Evolutionary conservation across 768 basidiomycete genomes (phyloP).

Genomic region (Dendrothele bispora): DNA sequence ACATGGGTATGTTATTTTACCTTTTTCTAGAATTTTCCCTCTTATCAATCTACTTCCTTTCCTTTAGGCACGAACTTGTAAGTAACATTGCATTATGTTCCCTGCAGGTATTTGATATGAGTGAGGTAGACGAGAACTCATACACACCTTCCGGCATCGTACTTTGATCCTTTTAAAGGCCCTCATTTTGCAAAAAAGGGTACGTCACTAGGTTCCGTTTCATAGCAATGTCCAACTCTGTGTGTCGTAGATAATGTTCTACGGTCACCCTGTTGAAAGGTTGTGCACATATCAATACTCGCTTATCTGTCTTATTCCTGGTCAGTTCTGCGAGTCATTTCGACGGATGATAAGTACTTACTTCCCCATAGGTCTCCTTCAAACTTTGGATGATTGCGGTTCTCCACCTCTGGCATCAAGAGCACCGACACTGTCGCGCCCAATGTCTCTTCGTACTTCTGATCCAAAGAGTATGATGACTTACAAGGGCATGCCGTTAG

Average conservation of each 20-base stretch:
- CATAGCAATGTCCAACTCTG: conserved; percentile 1
- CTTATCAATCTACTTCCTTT: background rate
- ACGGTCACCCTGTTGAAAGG: conserved; percentile 92
- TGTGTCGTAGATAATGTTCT: conserved; percentile 85
- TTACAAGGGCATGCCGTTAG: conserved; percentile 91
- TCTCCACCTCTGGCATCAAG: conserved; percentile 78
- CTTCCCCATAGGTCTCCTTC: conserved; percentile 69
- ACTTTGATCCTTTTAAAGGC: conserved; percentile 94
- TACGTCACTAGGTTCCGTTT: conserved; percentile 30
- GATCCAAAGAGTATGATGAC: conserved; percentile 89
- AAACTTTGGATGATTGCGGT: conserved; percentile 89
- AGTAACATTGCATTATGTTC: background rate
- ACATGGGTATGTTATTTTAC: conserved; percentile 72
- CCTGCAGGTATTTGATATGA: conserved; percentile 7
- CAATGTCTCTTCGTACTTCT: conserved; percentile 83
- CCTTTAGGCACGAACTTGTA: too few relatives aligned
- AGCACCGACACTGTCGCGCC: conserved; percentile 54
- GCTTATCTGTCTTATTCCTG: conserved; percentile 89
- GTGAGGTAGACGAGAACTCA: conserved; percentile 80
- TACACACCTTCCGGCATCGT: conserved; percentile 91
- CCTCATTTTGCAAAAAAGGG: conserved; percentile 90
- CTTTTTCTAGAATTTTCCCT: background rate
- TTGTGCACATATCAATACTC: conserved; percentile 98
- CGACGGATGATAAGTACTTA: too few relatives aligned
- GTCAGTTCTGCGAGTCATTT: conserved; percentile 52